A percentile compares a stretch with the other conserved stretches of the same genome.
Conservation (phyloP, 352 stramenopile species). For the Peronospora destructor region DNA sequence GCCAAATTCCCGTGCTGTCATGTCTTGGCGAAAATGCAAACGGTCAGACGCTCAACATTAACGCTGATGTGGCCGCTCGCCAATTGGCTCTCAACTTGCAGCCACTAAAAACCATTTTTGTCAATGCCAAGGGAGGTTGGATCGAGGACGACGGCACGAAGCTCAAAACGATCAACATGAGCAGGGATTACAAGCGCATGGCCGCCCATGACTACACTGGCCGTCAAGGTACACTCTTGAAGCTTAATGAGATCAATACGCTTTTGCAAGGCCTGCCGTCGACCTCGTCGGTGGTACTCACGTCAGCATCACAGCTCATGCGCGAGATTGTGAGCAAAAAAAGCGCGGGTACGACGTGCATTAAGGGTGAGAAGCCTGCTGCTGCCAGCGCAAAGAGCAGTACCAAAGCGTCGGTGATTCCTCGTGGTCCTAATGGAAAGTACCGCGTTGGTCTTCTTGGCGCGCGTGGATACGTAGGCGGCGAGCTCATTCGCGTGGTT, state of each 20-base stretch:
- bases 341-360: conserved; percentile 80
- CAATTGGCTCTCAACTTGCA: conserved; percentile 77
- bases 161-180: conserved; percentile 77
- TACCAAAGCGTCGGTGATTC: conserved; percentile 13
- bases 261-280: conserved; percentile 69
- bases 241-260: conserved; percentile 87
- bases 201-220: conserved; percentile 78
- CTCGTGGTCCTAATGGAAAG: conserved; percentile 33
- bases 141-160: conserved; percentile 82
- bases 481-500: conserved; percentile 82
- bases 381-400: conserved; percentile 13
- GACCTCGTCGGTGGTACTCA: conserved; percentile 80
- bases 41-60: conserved; percentile 85
- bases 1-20: conserved; percentile 80
- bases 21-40: conserved; percentile 68
- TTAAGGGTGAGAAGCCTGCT: conserved; percentile 40
- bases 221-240: conserved; percentile 86
- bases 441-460: conserved; percentile 81
- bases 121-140: conserved; percentile 85
- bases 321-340: conserved; percentile 83
- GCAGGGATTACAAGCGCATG: conserved; percentile 72
- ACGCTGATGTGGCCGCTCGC: conserved; percentile 78
- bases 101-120: conserved; percentile 86
- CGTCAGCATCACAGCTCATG: conserved; percentile 70
- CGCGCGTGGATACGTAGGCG: conserved; percentile 79